Conservation (phyloP, 164 flowering plant genomes). For the Magnolia sinica region DNA sequence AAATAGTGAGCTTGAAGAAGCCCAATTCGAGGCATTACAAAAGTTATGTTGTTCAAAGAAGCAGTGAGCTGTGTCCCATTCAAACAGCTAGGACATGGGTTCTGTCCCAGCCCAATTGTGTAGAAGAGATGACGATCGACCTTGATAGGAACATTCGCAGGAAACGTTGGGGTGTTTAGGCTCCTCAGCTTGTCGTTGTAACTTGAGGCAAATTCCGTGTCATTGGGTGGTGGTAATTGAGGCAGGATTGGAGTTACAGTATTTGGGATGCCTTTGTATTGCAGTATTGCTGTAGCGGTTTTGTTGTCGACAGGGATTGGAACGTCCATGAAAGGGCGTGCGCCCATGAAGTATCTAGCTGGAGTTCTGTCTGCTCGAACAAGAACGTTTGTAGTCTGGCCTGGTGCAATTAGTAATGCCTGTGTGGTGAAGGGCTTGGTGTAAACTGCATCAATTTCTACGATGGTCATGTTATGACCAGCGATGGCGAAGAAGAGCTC, state of each 20-base stretch:
- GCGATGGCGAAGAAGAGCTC: constrained; percentile 66
- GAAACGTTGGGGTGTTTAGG: constrained; percentile 37
- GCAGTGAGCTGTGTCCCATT: constrained; percentile 41
- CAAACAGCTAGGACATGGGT: constrained; percentile 36
- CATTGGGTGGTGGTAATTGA: constrained; percentile 32
- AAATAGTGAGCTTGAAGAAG: constrained; percentile 51
- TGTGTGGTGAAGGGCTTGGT: constrained; percentile 43
- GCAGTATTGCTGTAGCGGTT: constrained; percentile 49
- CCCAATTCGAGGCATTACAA: constrained; percentile 41
- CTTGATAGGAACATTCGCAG: constrained; percentile 43
- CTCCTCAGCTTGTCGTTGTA: constrained; percentile 35
- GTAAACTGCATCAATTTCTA: constrained; percentile 61
- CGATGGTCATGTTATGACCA: constrained; percentile 51
- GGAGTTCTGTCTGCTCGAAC: constrained; percentile 33
- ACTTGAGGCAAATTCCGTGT: constrained; percentile 33
- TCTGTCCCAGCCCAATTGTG: constrained; percentile 42
- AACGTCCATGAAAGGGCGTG: constrained; percentile 39
- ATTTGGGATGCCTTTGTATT: constrained; percentile 44
- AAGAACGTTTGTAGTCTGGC: constrained; percentile 54
- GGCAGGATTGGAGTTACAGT: constrained; percentile 37
- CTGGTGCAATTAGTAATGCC: constrained; percentile 45
- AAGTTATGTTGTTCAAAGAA: constrained; percentile 47
- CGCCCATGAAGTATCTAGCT: constrained; percentile 46
- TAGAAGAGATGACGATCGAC: constrained; percentile 45
- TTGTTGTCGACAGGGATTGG: constrained; percentile 44